Evolutionary conservation across 345 rosid species (phyloP).

Genomic region (Nephelium lappaceum): DNA sequence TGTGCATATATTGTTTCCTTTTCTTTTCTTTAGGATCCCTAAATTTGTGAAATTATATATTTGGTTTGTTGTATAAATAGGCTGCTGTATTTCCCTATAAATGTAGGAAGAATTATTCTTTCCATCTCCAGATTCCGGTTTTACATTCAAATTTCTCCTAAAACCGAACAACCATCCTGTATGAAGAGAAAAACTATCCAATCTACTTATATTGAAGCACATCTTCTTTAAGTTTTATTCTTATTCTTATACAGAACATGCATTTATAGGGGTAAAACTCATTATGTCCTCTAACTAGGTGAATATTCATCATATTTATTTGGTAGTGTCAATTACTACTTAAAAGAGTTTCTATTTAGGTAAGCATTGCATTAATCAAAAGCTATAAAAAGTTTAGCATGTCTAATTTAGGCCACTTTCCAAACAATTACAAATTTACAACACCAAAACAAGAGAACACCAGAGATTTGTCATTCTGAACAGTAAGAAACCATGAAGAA

Average conservation of each 20-base stretch:
- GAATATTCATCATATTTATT: not conserved
- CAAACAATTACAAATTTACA: not conserved
- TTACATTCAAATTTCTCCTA: no score
- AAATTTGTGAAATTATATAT: no score
- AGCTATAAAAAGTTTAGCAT: not conserved
- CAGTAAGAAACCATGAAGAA: conserved; percentile 1
- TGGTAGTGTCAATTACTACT: not conserved
- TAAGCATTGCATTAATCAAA: not conserved
- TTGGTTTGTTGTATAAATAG: no score
- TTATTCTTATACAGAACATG: not conserved
- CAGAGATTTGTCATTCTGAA: not conserved
- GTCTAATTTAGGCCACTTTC: not conserved
- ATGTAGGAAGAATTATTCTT: no score
- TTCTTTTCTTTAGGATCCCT: no score
- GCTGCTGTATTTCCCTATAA: no score
- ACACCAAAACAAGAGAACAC: not conserved
- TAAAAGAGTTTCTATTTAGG: not conserved
- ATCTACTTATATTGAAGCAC: no score
- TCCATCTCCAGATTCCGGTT: no score
- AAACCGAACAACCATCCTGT: no score
- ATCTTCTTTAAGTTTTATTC: no score
- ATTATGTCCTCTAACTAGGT: not conserved
- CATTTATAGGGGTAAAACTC: not conserved
- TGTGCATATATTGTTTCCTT: no score
- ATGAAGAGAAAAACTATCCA: no score